Base-by-base conservation (phyloP, 2,329 filamentous ascomycete species). In the Aspergillus viridinutans region DNA sequence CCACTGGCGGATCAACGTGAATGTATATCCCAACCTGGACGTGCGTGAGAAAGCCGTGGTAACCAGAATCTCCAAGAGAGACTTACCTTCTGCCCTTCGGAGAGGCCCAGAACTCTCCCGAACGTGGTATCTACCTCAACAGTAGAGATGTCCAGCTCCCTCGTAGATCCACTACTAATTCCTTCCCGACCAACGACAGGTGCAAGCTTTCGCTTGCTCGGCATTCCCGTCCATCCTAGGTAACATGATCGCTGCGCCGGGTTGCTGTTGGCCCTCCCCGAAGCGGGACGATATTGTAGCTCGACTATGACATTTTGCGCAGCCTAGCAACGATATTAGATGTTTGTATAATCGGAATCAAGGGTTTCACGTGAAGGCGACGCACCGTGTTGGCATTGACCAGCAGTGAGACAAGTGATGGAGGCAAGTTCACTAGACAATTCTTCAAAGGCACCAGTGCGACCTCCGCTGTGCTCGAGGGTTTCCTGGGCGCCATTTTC, bases 241-340 rank as follows among this genome's bases (percentile, higher is more conserved):
- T 89, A 99, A 66, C 95, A 81, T 50, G 90, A 95, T 68, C 83
- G 84, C 65, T 85, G 84, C 52, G 80, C 72, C 42, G 78, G 69
- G 66, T 80, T 78, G 26, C 78, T 68, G 62, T 80, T 78, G 50
- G 74, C 69, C 52, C 79, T 83, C 72, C 82, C 78, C 43, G 81
- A 72, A 45, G 84, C 76, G 60, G 82, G 82, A 68, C 87, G 85
- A 76, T 89, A 96, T 72, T 83, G 89, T 62, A 99, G 83, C 77
- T 99, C 94, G 72, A 99, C 88, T 60, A 97, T 84, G 66, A 97
- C 90, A 89, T 97, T 96, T 77, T 99, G 94, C 35, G 90, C 90
- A 58, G 92, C 83, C 91, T 95, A 67, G 7, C 10, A 4, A 49
- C 61, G 14, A 57, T 2, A 56, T 14, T 10, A 47, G 43, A 49